These are phyloP conservation scores for Pugionium cornutum DNA, from an alignment of 345 rosid genomes.

Conservation along the genomic window DNA sequence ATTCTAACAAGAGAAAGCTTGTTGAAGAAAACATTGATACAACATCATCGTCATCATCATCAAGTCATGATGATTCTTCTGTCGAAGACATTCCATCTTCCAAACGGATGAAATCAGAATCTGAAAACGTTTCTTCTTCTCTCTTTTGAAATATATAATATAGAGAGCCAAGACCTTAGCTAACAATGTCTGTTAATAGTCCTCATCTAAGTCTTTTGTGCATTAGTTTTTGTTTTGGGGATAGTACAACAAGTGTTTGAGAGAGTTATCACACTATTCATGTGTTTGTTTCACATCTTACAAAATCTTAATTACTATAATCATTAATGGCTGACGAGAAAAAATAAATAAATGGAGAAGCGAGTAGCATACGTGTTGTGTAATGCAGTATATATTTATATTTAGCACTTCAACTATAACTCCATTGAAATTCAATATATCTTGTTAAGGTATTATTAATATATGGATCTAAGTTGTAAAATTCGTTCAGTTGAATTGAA, in stretches of 20 bases:
- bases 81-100: conserved; percentile 17
- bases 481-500: no score
- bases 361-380: no score
- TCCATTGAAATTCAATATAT: no score
- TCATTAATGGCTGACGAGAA: no score
- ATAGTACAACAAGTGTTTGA: not conserved
- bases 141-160: conserved; percentile 1
- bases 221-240: not conserved
- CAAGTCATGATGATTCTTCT: conserved; percentile 23
- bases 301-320: no score
- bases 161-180: conserved; percentile 20
- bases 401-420: no score
- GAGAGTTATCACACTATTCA: conserved; percentile 3
- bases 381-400: no score
- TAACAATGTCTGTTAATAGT: conserved; percentile 33
- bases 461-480: no score
- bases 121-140: not conserved
- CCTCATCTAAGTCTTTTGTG: conserved; percentile 7
- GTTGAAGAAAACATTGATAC: conserved; percentile 22
- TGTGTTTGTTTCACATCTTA: not conserved
- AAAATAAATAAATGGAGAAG: no score
- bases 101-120: conserved; percentile 29
- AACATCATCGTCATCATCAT: conserved; percentile 28
- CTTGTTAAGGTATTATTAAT: no score
- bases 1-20: conserved; percentile 47